Evolutionary conservation across 106 monocot species (phyloP).

Genomic region (Dioscorea alata): DNA sequence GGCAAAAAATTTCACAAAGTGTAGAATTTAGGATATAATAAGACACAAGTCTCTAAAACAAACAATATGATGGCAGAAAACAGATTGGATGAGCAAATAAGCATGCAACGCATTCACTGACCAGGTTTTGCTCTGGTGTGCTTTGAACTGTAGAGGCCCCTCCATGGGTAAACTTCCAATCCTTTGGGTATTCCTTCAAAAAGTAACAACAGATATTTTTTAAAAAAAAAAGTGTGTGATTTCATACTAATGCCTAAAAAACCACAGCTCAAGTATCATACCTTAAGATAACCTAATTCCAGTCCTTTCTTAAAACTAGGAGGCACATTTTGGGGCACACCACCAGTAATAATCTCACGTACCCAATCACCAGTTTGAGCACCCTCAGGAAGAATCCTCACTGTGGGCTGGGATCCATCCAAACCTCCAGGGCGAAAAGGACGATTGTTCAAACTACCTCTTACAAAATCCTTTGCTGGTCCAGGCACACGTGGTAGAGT

Average conservation of each 20-base stretch:
- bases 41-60: no score
- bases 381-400: constrained; percentile 47
- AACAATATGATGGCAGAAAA: no score
- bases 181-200: constrained; percentile 46
- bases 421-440: constrained; percentile 87
- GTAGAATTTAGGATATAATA: no score
- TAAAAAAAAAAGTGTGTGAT: neutral
- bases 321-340: constrained; percentile 50
- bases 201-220: neutral
- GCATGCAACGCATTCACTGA: constrained; percentile 1
- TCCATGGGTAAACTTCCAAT: constrained; percentile 34
- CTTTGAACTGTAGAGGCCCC: neutral
- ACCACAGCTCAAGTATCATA: constrained; percentile 12
- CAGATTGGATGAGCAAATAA: no score
- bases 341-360: constrained; percentile 58
- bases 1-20: no score
- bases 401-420: constrained; percentile 29
- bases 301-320: constrained; percentile 79
- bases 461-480: constrained; percentile 81
- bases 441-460: constrained; percentile 72
- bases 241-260: neutral
- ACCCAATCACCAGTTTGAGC: constrained; percentile 75
- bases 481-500: constrained; percentile 54
- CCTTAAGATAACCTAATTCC: constrained; percentile 72
- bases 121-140: constrained; percentile 35